Percentiles rank a stretch among this genome's conserved stretches.
These are phyloP conservation scores for Fusarium protoensiforme DNA, from an alignment of 2,329 filamentous ascomycete species.

Conservation along the genomic window DNA sequence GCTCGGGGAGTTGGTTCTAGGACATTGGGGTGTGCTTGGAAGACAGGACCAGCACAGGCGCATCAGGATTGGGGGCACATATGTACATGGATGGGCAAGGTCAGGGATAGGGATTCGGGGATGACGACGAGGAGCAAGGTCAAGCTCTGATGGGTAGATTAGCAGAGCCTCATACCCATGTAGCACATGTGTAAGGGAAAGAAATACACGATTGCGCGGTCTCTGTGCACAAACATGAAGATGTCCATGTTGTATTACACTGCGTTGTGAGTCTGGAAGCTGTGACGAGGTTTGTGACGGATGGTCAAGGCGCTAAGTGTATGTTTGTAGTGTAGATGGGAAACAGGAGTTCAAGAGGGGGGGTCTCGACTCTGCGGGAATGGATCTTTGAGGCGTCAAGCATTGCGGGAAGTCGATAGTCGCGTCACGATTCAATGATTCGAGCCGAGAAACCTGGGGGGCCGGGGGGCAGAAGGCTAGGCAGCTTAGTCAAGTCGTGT, in stretches of 20 bases:
- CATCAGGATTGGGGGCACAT: constrained; percentile 3
- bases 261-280: background rate
- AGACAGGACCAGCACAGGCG: constrained; percentile 33
- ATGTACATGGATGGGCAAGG: background rate
- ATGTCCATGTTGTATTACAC: background rate
- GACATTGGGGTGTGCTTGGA: constrained; percentile 24
- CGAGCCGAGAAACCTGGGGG: background rate
- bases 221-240: background rate
- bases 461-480: background rate
- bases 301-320: background rate
- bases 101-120: background rate
- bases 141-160: constrained; percentile 1
- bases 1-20: constrained; percentile 8
- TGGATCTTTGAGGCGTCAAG: background rate
- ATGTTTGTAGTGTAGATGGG: background rate
- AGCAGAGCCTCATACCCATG: constrained; percentile 9
- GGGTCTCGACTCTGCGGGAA: background rate
- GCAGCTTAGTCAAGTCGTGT: background rate
- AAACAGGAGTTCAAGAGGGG: background rate
- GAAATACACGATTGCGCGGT: background rate
- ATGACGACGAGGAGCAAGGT: background rate
- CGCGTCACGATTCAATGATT: background rate
- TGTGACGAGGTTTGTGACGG: background rate
- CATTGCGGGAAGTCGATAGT: background rate
- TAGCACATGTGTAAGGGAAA: background rate